Base-by-base conservation (phyloP, 306 rosid species). In the Trichosanthes truncata region DNA sequence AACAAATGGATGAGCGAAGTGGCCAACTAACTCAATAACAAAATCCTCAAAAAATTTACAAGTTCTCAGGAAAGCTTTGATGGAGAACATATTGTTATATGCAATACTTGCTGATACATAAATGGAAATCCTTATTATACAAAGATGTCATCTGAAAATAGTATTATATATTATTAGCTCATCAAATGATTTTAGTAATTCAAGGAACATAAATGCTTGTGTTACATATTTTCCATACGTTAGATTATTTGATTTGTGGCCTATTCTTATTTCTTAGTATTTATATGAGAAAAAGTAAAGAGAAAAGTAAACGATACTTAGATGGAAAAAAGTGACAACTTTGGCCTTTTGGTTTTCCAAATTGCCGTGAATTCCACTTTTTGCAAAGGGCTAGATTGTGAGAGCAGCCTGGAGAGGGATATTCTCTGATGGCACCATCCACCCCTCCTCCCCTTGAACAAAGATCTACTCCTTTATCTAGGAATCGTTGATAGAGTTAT, bases 161-260 rank as follows among this genome's bases (percentile, higher is more conserved):
- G 9, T 31, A 49, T 43, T 21, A 74, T 49, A 3, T 72, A 43
- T 45, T 45, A 48, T 23, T 74, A 18, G 15, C 9, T 75, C 23
- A 21, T 76, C 49, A 51, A 76, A 76, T 10, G 43, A 65, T 67
- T 67, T 29, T 6, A 38, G 12, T 33, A 53, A 36, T 55, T 76
- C 13, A 76, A 76, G 79, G 52, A 76, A 76, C 51, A 35, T 9
- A n/a, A 53, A 36, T 76, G 51, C 52, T 76, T 38, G 78, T 45
- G 49, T 74, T 23, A 40, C 52, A 48, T 48, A 18, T 25, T 25
- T 74, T 43, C 62, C 29, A 9, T 52, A 4, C 14, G 7, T 49
- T 5, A 35, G 15, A 67, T 67, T 40, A 18, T 67, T 38, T 36
- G 21, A 9, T 18, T 38, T 36, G 18, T 18, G 48, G 3, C 13